phyloP scores from a whole-genome alignment of 176 grass and related monocot genomes.

The Avena atlantica region DNA sequence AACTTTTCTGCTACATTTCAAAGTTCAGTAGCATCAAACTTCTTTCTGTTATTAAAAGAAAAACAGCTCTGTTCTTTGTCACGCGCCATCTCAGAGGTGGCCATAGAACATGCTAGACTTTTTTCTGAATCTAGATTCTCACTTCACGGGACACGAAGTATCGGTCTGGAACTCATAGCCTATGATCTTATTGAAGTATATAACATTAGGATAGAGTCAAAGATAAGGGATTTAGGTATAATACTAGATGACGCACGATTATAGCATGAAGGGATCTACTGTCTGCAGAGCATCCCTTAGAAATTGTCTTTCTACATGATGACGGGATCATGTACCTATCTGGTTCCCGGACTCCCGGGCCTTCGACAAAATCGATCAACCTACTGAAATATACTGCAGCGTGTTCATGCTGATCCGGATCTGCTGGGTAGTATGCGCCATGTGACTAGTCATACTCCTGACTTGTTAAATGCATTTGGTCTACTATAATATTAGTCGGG shows the following conservation, averaged over 20 bases:
- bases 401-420: not conserved
- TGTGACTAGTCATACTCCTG: not conserved
- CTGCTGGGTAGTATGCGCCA: not conserved
- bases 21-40: not conserved
- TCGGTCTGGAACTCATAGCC: not conserved
- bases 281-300: too few species aligned
- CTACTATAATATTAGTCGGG: not conserved
- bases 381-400: not conserved
- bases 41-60: not conserved
- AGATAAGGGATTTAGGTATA: not conserved
- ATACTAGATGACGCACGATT: too few species aligned
- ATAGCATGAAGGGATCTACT: too few species aligned
- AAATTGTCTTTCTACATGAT: too few species aligned
- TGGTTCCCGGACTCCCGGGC: too few species aligned
- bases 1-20: not conserved
- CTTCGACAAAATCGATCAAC: not conserved
- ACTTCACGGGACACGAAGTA: not conserved
- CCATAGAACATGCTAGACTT: not conserved
- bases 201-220: not conserved
- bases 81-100: not conserved
- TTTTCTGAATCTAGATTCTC: not conserved
- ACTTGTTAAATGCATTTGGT: conserved; percentile 25
- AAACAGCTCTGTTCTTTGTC: not conserved
- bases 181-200: not conserved
- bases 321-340: not conserved